Conservation (phyloP, 2,329 filamentous ascomycete genomes). For the Sordariomycetes sp. region DNA sequence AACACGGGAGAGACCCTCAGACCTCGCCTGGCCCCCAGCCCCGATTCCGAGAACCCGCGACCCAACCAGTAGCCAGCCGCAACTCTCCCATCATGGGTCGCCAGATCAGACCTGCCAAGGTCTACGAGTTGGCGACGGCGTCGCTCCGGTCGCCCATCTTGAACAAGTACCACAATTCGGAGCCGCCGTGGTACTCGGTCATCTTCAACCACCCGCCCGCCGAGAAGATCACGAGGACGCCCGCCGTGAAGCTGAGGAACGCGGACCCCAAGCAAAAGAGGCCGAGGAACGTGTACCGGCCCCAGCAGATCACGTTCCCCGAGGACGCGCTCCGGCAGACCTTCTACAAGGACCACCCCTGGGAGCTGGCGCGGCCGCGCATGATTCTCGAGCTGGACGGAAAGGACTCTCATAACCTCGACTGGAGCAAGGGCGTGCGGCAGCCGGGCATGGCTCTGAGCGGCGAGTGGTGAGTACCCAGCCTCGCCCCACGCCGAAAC, state of each 20-base stretch:
- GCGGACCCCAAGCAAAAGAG: slow-evolving; percentile 32
- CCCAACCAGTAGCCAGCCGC: slow-evolving; percentile 3
- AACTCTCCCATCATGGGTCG: slow-evolving; percentile 20
- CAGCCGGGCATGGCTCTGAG: slow-evolving; percentile 67
- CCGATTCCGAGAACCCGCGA: background rate
- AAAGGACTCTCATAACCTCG: slow-evolving; percentile 58
- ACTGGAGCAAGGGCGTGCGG: slow-evolving; percentile 65
- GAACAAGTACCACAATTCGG: slow-evolving; percentile 16
- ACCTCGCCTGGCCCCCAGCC: background rate
- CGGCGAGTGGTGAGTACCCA: slow-evolving; percentile 64
- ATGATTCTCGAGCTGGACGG: slow-evolving; percentile 78
- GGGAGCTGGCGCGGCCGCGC: slow-evolving; percentile 85
- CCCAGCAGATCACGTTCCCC: slow-evolving; percentile 62
- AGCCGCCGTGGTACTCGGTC: slow-evolving; percentile 35
- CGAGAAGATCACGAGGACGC: slow-evolving; percentile 41
- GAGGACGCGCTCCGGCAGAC: slow-evolving; percentile 70
- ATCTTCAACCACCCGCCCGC: slow-evolving; percentile 41
- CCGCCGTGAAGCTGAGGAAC: slow-evolving; percentile 30
- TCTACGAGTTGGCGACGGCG: slow-evolving; percentile 29
- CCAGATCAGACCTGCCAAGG: slow-evolving; percentile 30
- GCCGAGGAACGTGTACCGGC: slow-evolving; percentile 67
- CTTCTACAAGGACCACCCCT: slow-evolving; percentile 92
- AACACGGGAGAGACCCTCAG: background rate
- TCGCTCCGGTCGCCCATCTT: slow-evolving; percentile 28
- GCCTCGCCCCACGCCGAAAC: background rate